Evolutionary conservation across 257 asterid genomes (phyloP), one percentile per base, ranked within the genome.

Genomic region (Coffea eugenioides): DNA sequence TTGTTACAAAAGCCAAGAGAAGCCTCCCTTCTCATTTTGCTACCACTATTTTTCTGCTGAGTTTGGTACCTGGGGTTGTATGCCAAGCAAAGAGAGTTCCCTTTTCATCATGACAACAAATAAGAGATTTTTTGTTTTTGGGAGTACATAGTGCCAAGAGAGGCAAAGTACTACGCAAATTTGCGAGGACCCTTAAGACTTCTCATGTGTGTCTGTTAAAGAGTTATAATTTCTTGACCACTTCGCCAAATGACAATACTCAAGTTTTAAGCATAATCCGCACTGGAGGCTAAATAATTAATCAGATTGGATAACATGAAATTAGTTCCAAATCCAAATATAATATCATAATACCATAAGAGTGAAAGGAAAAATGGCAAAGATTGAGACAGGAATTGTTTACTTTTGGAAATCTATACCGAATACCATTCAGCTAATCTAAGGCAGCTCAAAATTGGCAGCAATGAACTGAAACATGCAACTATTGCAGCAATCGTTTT

Each of bases 1-100:
- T 93, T 93, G 93, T 87, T 84, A 59, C 87, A 85, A 79, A 93
- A 93, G 97, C 79, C 88, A 83, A 76, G 83, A 49, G 54, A 74
- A 61, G 73, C 5, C 68, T 56, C 54, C 68, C 45, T 77, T 70
- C 68, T 49, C 49, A 82, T 27, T 66, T 36, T 74, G 61, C 75
- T 70, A n/a, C n/a, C 54, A 56, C 31, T 76, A 27, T 41, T 76
- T 56, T 20, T 45, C 73, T 54, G 77, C 73, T 71, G 36, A 71
- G 85, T 77, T 82, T 77, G 85, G 85, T 82, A 56, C 75, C 18
- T n/a, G 71, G 65, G 67, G 41, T 52, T 69, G 16, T 59, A 67
- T 71, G 80, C 81, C 51, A n/a, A 36, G 39, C 16, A 64, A 59
- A 0, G 15, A 62, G 10, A 31, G 5, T 1, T 15, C 54, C 21